Evolutionary conservation across 2,329 filamentous ascomycete species (phyloP), one percentile per base, ranked within the genome.

Genomic region (Colletotrichum echinochloae): DNA sequence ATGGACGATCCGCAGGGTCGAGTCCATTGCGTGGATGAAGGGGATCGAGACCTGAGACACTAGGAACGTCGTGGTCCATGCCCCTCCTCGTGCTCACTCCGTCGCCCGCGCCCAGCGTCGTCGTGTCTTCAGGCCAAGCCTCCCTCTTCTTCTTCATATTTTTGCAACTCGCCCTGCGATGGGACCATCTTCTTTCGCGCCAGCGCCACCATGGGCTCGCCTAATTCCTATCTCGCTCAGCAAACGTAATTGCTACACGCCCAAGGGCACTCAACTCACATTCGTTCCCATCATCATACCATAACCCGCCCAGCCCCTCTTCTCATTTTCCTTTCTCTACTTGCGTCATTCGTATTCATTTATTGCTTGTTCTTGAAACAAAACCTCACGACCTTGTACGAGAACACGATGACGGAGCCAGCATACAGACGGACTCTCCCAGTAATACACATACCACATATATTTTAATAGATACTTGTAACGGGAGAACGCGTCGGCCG

Each of bases 361-460:
- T 61, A 44, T 26, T 30, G 20, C 20, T 35, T 59, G 60, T 66
- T 63, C n/a, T 30, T 6, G 46, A 23, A 66, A 51, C 44, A 57
- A 44, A 28, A 28, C 28, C 23, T 68, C 37, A 68, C 59, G 68
- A 52, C 52, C 59, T 71, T 63, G 52, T 37, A 71, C 68, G 68
- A 71, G 52, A 63, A 54, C 59, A 71, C 54, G 65, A 71, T 59
- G 49, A 68, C 44, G 65, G 68, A 55, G 30, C 52, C 68, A 55
- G 54, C 65, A 68, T 62, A 39, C 30, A 63, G 52, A 37, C 62
- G 35, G 55, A 48, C 28, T 63, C 59, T 59, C 41, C 61, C 44
- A 16, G 11, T 71, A 70, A 67, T 70, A 59, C 46, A 65, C 37
- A 33, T 8, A 55, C 64, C 56, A 26, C 57, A 35, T 12, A 33